Evolutionary conservation across 345 rosid species (phyloP), one percentile per base, ranked within the genome.

Genomic region (Gossypium australe): DNA sequence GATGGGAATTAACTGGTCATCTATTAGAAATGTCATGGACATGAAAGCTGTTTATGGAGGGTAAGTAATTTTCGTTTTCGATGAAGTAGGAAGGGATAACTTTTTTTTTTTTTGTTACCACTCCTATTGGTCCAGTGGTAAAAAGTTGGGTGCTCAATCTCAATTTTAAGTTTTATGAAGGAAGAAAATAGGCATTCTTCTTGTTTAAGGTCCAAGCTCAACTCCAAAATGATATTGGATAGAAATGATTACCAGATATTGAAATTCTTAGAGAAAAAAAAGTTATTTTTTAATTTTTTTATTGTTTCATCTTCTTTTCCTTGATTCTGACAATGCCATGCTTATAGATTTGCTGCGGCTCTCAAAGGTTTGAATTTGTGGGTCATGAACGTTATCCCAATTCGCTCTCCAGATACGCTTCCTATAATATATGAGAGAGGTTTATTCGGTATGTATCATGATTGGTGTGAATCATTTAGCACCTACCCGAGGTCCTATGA

Each of bases 21-120:
- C 82, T 47, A 92, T 93, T 61, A 86, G 99, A 78, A 92, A 88
- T 82, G 97, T 87, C 78, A 95, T 95, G 98, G 99, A 93, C 94
- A 93, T 95, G 99, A 89, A 91, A 85, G 79, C 98, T 63, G 82
- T 91, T 74, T 95, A 95, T 71, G 98, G 98, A 86, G 98, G 99
- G 98, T 90, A 87, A 86, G 8, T 10, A 59, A 25, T 47, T 47
- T 47, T 34, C 6, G 11, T 11, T 24, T 56, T 58, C 29, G 61
- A 24, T 25, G 27, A 45, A 14, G 55, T 51, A 44, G 60, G 34
- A 55, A 41, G 63, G 43, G 14, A 18, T 34, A 4, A 7, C 0
- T 34, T 1, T 34, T 34, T 29, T 34, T 34, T 29, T 29, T 5
- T 34, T 34, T 34, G 1, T 34, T 34, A 34, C 41, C 41, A 34